Base-by-base conservation (phyloP, 1,284 basidiomycete species). In the Cutaneotrichosporon sp. region DNA sequence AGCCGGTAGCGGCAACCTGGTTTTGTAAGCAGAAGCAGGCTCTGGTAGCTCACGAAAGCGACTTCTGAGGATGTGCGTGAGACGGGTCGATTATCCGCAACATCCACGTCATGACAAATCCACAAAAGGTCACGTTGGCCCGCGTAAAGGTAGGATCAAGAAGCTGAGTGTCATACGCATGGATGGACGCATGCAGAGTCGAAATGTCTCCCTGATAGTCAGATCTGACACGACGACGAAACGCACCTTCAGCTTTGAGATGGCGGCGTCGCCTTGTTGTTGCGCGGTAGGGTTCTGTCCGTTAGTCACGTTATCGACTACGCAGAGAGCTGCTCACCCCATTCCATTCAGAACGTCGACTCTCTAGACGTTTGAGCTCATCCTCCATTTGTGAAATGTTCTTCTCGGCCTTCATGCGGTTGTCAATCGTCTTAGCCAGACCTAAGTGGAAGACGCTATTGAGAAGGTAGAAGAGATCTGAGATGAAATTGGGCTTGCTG, bases 61-160 rank as follows among this genome's bases (percentile, higher is more conserved):
- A 67, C 3, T 81, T 80, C 49, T 78, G 81, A 1, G 96, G 96
- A 68, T 97, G 90, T 26, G 77, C 72, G 61, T 85, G 84, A 52
- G 77, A 81, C 1, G 91, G 89, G 64, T 98, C 96, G n/a, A 87
- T 91, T 54, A 88, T 82, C 7, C 93, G 84, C 49, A 97, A 87
- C 17, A 98, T 78, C 94, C 94, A 99, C 0, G 88, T 88, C 66
- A 94, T 94, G 46, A 92, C 78, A 74, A 97, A 96, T 62, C 84
- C 87, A 22, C 83, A 84, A 76, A 96, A 97, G 9, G 83, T 83
- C 38, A 94, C 82, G 37, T 85, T 86, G 49, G 85, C 81, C 65
- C 86, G 83, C 23, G 90, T 80, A 53, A 96, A 82, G 59, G 89
- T 88, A 0, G 89, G 88, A 65, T 97, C 91, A 34, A 87, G 79